Evolutionary conservation across 2,329 filamentous ascomycete genomes (phyloP), one percentile per base, ranked within the genome.

Genomic region (Talaromyces sp.): DNA sequence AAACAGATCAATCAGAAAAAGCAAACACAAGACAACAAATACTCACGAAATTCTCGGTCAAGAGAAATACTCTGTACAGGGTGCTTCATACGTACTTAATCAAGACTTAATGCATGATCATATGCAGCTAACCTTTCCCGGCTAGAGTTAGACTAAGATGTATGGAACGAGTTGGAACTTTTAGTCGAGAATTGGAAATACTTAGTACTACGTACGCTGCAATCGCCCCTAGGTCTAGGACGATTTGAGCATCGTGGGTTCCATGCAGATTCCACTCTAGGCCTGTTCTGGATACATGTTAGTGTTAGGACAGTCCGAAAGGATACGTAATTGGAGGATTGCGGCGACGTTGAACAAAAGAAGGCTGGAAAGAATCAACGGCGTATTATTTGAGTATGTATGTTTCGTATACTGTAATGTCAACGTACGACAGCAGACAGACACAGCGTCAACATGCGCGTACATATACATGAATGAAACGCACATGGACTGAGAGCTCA

Each of bases 21-120:
- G 60, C 58, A 61, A 61, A 61, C 69, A 64, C 63, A 67, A 65
- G 68, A 68, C 50, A 37, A 35, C 31, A 16, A 18, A 25, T 40
- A 3, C 40, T 18, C 28, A 35, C 33, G 56, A 40, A 48, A n/a
- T n/a, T 44, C 56, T 58, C 54, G 54, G 54, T 42, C 54, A 57
- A 42, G 37, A 58, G n/a, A 28, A 57, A 7, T 3, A n/a, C 33
- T 16, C 44, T 16, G 8, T 21, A 35, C n/a, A n/a, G n/a, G n/a
- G n/a, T n/a, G n/a, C 16, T 23, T 18, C 31, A 37, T 54, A 23
- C 3, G 8, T 21, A 5, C 4, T n/a, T 54, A 35, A 23, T 8
- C 16, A 54, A 16, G 37, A 54, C n/a, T 33, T 23, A 35, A 18
- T 52, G 48, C 28, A 35, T 28, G 6, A 28, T 28, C 28, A 28